These are phyloP conservation scores for Cyphellophora europaea DNA, from an alignment of 2,329 filamentous ascomycete genomes.

Conservation along the genomic window DNA sequence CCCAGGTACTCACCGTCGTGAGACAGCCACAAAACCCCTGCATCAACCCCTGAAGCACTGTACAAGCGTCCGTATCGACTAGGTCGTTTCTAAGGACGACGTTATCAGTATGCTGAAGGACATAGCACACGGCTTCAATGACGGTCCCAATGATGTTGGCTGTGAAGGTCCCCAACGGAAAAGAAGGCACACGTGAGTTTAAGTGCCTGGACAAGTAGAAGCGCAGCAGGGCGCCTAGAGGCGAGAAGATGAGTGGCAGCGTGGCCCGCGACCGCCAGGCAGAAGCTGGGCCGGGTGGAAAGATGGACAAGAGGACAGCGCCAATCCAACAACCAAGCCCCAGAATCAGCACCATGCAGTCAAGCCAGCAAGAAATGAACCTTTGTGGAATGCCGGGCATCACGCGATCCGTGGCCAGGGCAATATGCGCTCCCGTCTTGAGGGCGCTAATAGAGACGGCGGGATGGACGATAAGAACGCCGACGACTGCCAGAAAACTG, in stretches of 20 bases:
- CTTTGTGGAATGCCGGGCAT: conserved; percentile 49
- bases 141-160: conserved; percentile 67
- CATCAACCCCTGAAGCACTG: conserved; percentile 53
- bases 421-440: conserved; percentile 61
- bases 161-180: conserved; percentile 72
- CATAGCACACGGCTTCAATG: conserved; percentile 62
- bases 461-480: conserved; percentile 59
- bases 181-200: conserved; percentile 53
- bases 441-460: conserved; percentile 58
- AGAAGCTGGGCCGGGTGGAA: conserved; percentile 45
- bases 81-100: not conserved
- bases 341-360: conserved; percentile 51
- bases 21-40: conserved; percentile 58
- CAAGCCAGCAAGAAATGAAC: conserved; percentile 48
- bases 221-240: conserved; percentile 60
- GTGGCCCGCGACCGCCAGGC: conserved; percentile 60
- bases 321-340: conserved; percentile 64
- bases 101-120: conserved; percentile 51
- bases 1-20: conserved; percentile 58
- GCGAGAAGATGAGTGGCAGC: conserved; percentile 69
- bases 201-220: conserved; percentile 61
- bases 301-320: conserved; percentile 56
- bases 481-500: conserved; percentile 65
- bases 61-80: conserved; percentile 40
- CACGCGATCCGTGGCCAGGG: conserved; percentile 45